These are phyloP conservation scores for Poronia punctata DNA, from an alignment of 495 filamentous ascomycete genomes.

Conservation along the genomic window DNA sequence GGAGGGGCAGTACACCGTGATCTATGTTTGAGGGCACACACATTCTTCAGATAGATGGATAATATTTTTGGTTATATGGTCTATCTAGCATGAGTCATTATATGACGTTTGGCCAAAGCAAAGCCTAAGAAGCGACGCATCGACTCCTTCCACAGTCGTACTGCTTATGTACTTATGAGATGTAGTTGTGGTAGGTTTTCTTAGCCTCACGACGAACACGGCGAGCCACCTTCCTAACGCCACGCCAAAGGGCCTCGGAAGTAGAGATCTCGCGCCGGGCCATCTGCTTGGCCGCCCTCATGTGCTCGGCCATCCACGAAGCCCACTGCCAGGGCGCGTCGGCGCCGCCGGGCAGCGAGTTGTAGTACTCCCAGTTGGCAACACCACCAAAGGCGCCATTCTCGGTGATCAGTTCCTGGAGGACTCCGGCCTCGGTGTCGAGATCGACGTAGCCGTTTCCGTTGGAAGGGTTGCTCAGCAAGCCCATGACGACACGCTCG, in stretches of 20 bases:
- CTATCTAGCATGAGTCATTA: too few relatives aligned
- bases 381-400: conserved; percentile 60
- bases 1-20: too few relatives aligned
- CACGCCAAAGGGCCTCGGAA: conserved; percentile 17
- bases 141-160: too few relatives aligned
- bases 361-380: conserved; percentile 87
- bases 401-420: conserved; percentile 29
- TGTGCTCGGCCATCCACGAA: conserved; percentile 30
- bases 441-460: conserved; percentile 44
- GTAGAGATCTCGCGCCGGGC: conserved; percentile 15
- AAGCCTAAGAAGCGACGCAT: too few relatives aligned
- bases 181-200: conserved; percentile 19
- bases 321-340: conserved; percentile 65
- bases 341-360: conserved; percentile 54
- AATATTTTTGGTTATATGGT: too few relatives aligned
- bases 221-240: conserved; percentile 17
- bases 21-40: too few relatives aligned
- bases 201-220: conserved; percentile 19
- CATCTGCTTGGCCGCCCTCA: conserved; percentile 11
- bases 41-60: too few relatives aligned
- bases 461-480: conserved; percentile 69
- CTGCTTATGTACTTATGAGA: conserved; percentile 15
- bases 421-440: conserved; percentile 24
- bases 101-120: too few relatives aligned
- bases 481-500: conserved; percentile 58